Evolutionary conservation across 805 yeast genomes (phyloP).

Genomic region (Lipomyces chichibuensis): DNA sequence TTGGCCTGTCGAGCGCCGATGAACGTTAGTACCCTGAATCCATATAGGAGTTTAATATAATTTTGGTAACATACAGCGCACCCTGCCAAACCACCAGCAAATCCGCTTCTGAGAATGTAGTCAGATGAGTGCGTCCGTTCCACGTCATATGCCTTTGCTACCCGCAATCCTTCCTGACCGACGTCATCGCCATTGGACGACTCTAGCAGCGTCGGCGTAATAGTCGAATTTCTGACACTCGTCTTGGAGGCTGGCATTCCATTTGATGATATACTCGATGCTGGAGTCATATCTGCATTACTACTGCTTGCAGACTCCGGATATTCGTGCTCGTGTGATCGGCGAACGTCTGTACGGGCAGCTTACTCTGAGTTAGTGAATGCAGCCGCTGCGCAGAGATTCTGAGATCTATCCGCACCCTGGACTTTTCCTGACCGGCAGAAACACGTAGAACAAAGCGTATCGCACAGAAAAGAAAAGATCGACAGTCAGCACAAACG

Average conservation of each 20-base stretch:
- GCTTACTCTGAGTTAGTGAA: not conserved
- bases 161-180: conserved; percentile 5
- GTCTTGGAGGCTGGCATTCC: not conserved
- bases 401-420: not conserved
- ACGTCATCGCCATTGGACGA: conserved; percentile 7
- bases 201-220: conserved; percentile 9
- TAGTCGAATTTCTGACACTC: not conserved
- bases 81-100: conserved; percentile 96
- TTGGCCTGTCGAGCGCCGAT: conserved; percentile 56
- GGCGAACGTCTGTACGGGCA: not conserved
- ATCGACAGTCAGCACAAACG: not conserved
- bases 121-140: conserved; percentile 45
- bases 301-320: not conserved
- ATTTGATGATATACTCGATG: not conserved
- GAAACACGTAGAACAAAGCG: not conserved
- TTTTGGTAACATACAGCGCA: conserved; percentile 52
- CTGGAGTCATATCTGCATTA: not conserved
- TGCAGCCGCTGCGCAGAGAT: not conserved
- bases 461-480: not conserved
- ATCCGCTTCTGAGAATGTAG: conserved; percentile 79
- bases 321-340: not conserved
- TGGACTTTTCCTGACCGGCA: not conserved
- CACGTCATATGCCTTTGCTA: conserved; percentile 4
- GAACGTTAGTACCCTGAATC: not conserved
- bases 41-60: not conserved